These are phyloP conservation scores for Dorcoceras hygrometricum DNA, from an alignment of 257 asterid genomes.

Conservation along the genomic window DNA sequence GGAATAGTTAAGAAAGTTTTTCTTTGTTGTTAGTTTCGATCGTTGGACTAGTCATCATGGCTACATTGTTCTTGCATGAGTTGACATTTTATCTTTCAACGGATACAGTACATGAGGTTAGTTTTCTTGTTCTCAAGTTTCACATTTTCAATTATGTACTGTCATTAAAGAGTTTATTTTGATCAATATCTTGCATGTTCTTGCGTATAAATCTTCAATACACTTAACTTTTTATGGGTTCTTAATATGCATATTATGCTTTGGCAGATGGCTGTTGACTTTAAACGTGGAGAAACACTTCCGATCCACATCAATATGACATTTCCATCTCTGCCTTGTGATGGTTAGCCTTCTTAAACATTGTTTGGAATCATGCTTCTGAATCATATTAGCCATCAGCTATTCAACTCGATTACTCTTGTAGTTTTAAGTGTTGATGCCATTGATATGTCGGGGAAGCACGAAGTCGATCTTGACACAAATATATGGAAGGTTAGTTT, in stretches of 20 bases:
- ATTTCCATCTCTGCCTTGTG: constrained; percentile 97
- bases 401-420: constrained; percentile 22
- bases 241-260: constrained; percentile 18
- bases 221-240: constrained; percentile 11
- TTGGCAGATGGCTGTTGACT: constrained; percentile 92
- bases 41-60: constrained; percentile 85
- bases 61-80: constrained; percentile 85
- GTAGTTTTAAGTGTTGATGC: constrained; percentile 96
- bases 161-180: constrained; percentile 2
- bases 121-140: constrained; percentile 22
- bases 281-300: constrained; percentile 90
- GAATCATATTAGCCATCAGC: constrained; percentile 16
- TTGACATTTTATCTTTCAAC: constrained; percentile 82
- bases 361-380: constrained; percentile 15
- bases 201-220: neutral
- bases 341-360: constrained; percentile 55
- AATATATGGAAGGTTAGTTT: constrained; percentile 90
- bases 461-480: constrained; percentile 99
- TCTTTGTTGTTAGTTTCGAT: constrained; percentile 56
- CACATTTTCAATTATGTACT: neutral
- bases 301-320: constrained; percentile 97
- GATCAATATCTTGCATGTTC: neutral
- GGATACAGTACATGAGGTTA: constrained; percentile 82
- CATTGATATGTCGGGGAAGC: constrained; percentile 97
- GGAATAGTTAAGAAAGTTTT: constrained; percentile 25